Evolutionary conservation across 2,329 filamentous ascomycete genomes (phyloP).

Genomic region (Karstenula rhodostoma): DNA sequence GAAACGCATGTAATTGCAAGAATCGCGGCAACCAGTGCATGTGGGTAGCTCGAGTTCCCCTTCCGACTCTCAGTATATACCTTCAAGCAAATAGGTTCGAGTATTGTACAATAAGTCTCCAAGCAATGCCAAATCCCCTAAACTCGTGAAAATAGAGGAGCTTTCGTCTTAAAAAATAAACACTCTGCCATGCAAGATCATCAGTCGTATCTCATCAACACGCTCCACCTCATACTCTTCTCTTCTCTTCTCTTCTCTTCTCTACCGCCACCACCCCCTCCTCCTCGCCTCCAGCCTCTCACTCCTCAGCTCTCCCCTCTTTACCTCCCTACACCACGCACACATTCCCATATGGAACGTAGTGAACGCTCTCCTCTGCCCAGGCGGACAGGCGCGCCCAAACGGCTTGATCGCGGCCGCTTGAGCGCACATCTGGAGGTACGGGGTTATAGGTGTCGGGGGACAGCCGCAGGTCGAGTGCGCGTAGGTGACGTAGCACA

Average conservation of each 20-base stretch:
- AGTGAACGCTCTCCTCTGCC: slow-evolving; percentile 21
- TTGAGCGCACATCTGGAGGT: slow-evolving; percentile 25
- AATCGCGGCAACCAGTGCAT: no score
- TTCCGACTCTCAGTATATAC: no score
- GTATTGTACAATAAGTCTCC: no score
- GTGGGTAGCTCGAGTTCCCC: no score
- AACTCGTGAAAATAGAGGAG: no score
- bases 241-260: not conserved
- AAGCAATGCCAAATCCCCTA: no score
- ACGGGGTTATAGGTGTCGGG: slow-evolving; percentile 27
- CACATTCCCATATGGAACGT: slow-evolving; percentile 20
- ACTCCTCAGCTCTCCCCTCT: slow-evolving; percentile 18
- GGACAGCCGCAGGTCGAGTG: slow-evolving; percentile 34
- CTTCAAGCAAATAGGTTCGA: no score
- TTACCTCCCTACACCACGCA: slow-evolving; percentile 30
- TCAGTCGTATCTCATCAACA: not conserved
- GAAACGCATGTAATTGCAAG: no score
- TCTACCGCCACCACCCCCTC: slow-evolving; percentile 20
- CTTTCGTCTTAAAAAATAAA: no score
- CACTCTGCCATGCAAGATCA: not conserved
- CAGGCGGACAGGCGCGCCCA: slow-evolving; percentile 23
- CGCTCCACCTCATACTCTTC: not conserved
- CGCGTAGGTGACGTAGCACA: slow-evolving; percentile 38
- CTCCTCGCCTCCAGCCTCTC: slow-evolving; percentile 22
- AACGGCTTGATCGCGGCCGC: not conserved